Conservation (phyloP, 1,139 yeast genomes). For the Diutina catenulata region DNA sequence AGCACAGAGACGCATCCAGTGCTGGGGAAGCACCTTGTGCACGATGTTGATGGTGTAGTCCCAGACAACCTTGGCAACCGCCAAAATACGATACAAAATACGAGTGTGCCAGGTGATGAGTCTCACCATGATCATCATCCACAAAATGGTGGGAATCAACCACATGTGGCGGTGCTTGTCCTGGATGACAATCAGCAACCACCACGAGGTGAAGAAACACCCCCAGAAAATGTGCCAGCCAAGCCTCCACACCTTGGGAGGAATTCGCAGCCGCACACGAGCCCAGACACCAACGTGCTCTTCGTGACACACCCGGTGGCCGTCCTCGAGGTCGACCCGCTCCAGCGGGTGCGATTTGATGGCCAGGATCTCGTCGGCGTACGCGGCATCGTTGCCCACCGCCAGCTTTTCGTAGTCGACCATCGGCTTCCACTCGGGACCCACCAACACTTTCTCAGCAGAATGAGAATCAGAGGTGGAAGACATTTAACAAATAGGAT, state of each 20-base stretch:
- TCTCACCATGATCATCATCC: conserved; percentile 42
- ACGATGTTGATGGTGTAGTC: conserved; percentile 24
- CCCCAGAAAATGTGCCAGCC: conserved; percentile 13
- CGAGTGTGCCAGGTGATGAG: conserved; percentile 43
- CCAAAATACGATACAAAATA: conserved; percentile 18
- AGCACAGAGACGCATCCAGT: conserved; percentile 25
- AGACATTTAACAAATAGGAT: not conserved
- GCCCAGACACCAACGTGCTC: not conserved
- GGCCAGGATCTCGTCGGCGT: not conserved
- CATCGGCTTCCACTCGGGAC: not conserved
- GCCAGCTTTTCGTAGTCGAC: not conserved
- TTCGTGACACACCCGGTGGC: conserved; percentile 1
- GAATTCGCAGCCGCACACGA: not conserved
- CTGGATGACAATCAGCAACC: conserved; percentile 49
- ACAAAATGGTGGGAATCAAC: conserved; percentile 53
- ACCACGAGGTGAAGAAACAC: conserved; percentile 53
- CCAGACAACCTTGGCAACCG: conserved; percentile 21
- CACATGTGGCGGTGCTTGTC: conserved; percentile 40
- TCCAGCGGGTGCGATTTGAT: not conserved
- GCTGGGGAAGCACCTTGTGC: conserved; percentile 24
- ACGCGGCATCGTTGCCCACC: not conserved
- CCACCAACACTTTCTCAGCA: not conserved
- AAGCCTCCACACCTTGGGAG: not conserved
- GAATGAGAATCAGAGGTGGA: not conserved
- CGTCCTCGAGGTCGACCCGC: conserved; percentile 1